Conservation (phyloP, 495 filamentous ascomycete species). For the Talaromyces ruber region DNA sequence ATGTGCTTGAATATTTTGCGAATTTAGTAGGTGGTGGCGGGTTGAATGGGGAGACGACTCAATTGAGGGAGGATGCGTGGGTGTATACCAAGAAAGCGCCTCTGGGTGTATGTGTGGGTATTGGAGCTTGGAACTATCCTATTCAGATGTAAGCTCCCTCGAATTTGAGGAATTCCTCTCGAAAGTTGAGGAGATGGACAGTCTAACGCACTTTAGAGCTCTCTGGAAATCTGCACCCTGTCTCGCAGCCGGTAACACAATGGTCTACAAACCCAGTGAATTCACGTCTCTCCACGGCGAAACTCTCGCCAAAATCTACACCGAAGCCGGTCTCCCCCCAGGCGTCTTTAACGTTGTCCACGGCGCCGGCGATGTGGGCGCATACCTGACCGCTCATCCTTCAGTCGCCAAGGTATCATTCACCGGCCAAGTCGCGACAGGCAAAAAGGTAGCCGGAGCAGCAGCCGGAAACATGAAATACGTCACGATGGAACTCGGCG, state of each 20-base stretch:
- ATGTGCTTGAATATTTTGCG: conserved; percentile 71
- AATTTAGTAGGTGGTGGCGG: conserved; percentile 61
- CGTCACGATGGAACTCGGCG: conserved; percentile 78
- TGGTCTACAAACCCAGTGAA: conserved; percentile 83
- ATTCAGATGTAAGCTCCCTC: conserved; percentile 66
- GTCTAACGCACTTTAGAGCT: conserved; percentile 33
- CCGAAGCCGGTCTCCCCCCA: conserved; percentile 62
- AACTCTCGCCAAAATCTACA: conserved; percentile 60
- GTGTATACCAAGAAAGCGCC: conserved; percentile 68
- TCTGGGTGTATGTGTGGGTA: conserved; percentile 68
- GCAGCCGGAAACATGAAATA: conserved; percentile 75
- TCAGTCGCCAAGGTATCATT: conserved; percentile 72
- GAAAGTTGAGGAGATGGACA: neutral
- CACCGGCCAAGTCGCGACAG: conserved; percentile 74
- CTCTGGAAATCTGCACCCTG: conserved; percentile 81
- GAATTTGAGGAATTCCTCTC: too few species aligned
- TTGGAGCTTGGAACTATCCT: conserved; percentile 81
- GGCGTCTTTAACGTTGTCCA: conserved; percentile 80
- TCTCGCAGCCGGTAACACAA: conserved; percentile 74
- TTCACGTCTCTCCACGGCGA: conserved; percentile 66
- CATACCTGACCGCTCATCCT: conserved; percentile 58
- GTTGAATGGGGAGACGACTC: conserved; percentile 59
- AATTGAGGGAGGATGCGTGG: conserved; percentile 61
- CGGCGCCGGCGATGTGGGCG: conserved; percentile 62
- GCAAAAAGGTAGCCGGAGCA: conserved; percentile 60